These are phyloP conservation scores for Alternaria ethzedia DNA, from an alignment of 2,329 filamentous ascomycete genomes.

Conservation along the genomic window DNA sequence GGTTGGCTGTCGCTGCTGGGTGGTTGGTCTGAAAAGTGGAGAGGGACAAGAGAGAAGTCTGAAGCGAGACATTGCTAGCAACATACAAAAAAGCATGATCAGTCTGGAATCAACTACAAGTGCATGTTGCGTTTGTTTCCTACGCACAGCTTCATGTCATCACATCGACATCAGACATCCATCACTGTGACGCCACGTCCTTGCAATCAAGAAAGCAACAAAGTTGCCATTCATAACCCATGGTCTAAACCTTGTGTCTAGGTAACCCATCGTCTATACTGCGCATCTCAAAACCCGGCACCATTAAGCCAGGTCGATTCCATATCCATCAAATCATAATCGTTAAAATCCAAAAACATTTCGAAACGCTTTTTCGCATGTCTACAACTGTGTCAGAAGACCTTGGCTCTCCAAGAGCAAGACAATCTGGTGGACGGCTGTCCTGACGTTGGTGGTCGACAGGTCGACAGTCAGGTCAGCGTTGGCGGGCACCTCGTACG, in stretches of 20 bases:
- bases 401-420: constrained; percentile 89
- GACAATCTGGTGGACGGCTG: constrained; percentile 95
- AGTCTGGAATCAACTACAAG: background rate
- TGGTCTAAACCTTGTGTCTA: constrained; percentile 5
- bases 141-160: background rate
- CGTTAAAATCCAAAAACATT: background rate
- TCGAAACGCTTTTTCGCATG: background rate
- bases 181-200: background rate
- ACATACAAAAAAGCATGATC: background rate
- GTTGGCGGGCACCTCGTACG: constrained; percentile 85
- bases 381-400: constrained; percentile 69
- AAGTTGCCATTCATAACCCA: background rate
- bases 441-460: constrained; percentile 86
- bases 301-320: background rate
- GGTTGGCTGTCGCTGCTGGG: background rate
- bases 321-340: background rate
- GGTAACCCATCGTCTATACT: constrained; percentile 5
- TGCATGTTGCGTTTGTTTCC: background rate
- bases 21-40: background rate
- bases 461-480: constrained; percentile 84
- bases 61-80: background rate
- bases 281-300: background rate
- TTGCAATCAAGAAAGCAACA: background rate
- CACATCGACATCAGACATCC: background rate
- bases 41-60: background rate